These are phyloP conservation scores for Globisporangium mamillatum DNA, from an alignment of 352 stramenopile genomes.

Conservation along the genomic window DNA sequence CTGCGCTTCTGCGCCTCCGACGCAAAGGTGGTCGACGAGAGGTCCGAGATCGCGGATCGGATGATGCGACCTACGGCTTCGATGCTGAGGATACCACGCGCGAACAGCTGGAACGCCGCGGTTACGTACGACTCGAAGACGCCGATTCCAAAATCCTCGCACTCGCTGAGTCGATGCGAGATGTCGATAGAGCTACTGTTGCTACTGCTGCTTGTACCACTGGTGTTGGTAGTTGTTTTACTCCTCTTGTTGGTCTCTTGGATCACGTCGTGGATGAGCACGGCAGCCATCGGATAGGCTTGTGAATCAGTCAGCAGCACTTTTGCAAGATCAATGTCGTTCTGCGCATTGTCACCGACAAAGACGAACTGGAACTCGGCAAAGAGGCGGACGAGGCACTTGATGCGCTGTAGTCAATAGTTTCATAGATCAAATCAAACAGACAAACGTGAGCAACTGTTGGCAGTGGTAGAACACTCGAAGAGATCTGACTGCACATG, in stretches of 20 bases:
- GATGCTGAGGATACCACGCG: slow-evolving; percentile 6
- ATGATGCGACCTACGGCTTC: slow-evolving; percentile 16
- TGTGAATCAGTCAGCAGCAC: slow-evolving; percentile 12
- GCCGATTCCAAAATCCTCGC: not conserved
- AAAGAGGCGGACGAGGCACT: slow-evolving; percentile 18
- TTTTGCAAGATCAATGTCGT: slow-evolving; percentile 16
- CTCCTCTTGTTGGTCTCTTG: not conserved
- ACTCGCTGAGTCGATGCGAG: slow-evolving; percentile 4
- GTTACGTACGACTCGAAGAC: slow-evolving; percentile 22
- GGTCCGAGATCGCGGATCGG: slow-evolving; percentile 10
- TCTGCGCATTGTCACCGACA: slow-evolving; percentile 21
- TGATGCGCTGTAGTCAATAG: slow-evolving; percentile 12
- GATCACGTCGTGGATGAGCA: slow-evolving; percentile 23
- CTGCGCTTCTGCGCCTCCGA: slow-evolving; percentile 17
- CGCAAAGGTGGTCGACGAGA: slow-evolving; percentile 12
- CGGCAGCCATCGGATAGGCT: slow-evolving; percentile 13
- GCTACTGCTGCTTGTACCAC: not conserved
- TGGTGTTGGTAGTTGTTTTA: not conserved
- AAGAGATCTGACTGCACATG: not conserved
- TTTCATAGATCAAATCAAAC: not conserved
- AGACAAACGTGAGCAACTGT: not conserved
- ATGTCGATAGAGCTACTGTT: not conserved
- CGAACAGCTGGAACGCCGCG: slow-evolving; percentile 14
- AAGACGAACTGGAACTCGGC: slow-evolving; percentile 24
- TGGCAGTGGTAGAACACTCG: not conserved